Conservation (phyloP, 371 early-diverging fungal genomes). For the Choanephora cucurbitarum region DNA sequence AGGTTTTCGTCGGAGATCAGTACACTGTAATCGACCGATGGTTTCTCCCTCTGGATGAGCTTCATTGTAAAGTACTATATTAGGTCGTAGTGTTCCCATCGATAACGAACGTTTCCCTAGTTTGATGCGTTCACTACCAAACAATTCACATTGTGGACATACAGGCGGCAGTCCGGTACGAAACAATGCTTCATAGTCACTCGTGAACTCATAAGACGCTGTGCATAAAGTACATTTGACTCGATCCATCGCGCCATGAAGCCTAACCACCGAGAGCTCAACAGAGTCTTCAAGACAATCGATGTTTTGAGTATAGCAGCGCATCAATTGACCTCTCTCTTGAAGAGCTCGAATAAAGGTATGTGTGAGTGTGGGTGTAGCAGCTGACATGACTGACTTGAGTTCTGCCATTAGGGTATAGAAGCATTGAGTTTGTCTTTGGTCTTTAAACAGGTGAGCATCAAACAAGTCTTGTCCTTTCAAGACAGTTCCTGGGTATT, state of each 20-base stretch:
- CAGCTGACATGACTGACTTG: constrained; percentile 68
- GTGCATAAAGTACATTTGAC: constrained; percentile 86
- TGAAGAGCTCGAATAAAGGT: constrained; percentile 79
- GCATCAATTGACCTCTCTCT: constrained; percentile 69
- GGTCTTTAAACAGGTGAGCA: constrained; percentile 81
- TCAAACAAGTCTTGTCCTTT: constrained; percentile 96
- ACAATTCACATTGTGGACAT: constrained; percentile 78
- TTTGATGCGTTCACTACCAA: constrained; percentile 57
- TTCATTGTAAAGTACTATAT: constrained; percentile 97
- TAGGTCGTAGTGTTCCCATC: constrained; percentile 89
- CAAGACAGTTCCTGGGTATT: constrained; percentile 70
- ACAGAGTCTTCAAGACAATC: constrained; percentile 85
- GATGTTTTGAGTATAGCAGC: constrained; percentile 98
- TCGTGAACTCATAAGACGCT: constrained; percentile 62
- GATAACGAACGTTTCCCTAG: constrained; percentile 75
- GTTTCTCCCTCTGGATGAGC: constrained; percentile 87
- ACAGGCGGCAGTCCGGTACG: constrained; percentile 70
- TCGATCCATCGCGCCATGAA: constrained; percentile 88
- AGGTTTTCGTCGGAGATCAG: constrained; percentile 72
- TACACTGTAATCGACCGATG: constrained; percentile 69
- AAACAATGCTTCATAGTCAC: constrained; percentile 58
- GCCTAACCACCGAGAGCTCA: constrained; percentile 74
- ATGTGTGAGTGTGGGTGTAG: constrained; percentile 88
- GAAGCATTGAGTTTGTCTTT: constrained; percentile 77
- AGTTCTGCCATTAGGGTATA: constrained; percentile 94